Conservation (phyloP, 1,284 basidiomycete species). For the Irpex rosettiformis region DNA sequence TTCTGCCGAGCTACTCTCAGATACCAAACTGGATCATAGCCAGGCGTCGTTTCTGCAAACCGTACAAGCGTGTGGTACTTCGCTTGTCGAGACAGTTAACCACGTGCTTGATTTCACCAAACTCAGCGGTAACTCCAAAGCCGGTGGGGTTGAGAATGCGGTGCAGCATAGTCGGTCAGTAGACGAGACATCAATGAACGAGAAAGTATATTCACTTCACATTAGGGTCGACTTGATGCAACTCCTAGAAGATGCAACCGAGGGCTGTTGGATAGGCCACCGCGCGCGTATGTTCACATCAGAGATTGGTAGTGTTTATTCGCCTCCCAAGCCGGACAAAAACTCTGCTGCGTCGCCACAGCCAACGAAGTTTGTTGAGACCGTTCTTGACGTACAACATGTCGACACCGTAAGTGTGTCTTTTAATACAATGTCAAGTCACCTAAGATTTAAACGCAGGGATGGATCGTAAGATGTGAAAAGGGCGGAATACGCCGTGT, state of each 20-base stretch:
- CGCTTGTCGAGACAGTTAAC: constrained; percentile 87
- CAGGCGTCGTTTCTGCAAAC: constrained; percentile 89
- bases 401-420: constrained; percentile 52
- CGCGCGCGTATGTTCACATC: constrained; percentile 75
- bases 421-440: not conserved
- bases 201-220: constrained; percentile 1
- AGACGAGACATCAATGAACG: constrained; percentile 2
- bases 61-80: constrained; percentile 83
- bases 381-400: constrained; percentile 83
- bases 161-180: constrained; percentile 66
- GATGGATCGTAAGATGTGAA: constrained; percentile 89
- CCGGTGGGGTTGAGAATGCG: constrained; percentile 70
- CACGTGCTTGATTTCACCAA: constrained; percentile 98
- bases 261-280: constrained; percentile 94
- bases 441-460: constrained; percentile 41
- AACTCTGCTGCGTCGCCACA: constrained; percentile 32
- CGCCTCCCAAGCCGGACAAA: constrained; percentile 63
- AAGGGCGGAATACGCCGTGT: constrained; percentile 90
- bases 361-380: constrained; percentile 64
- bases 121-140: constrained; percentile 82
- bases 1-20: constrained; percentile 84
- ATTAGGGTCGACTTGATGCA: constrained; percentile 81
- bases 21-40: constrained; percentile 77
- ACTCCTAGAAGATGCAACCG: constrained; percentile 92
- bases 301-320: constrained; percentile 91